A percentile compares a stretch with the other conserved stretches of the same genome.
Conservation (phyloP, 257 asterid species). For the Capsicum rhomboideum region DNA sequence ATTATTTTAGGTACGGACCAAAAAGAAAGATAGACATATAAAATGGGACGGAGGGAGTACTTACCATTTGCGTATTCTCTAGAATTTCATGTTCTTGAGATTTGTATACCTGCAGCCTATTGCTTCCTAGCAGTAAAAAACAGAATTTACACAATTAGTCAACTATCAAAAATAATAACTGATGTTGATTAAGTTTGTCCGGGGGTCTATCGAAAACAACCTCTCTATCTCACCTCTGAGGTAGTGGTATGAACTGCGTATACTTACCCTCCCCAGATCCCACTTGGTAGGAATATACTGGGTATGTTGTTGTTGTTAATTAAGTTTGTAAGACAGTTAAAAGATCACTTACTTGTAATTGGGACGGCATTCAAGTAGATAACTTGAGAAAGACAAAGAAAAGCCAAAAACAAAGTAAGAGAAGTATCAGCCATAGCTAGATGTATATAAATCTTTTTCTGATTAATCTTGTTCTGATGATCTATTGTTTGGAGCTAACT, state of each 20-base stretch:
- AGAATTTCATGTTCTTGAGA: constrained; percentile 11
- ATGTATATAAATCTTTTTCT: background rate
- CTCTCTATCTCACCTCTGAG: too few relatives aligned
- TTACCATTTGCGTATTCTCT: constrained; percentile 23
- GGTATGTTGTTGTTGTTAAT: too few relatives aligned
- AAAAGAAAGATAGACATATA: too few relatives aligned
- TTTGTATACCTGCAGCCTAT: constrained; percentile 17
- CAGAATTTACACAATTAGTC: background rate
- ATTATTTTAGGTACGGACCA: too few relatives aligned
- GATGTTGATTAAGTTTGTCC: too few relatives aligned
- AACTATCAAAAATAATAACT: background rate
- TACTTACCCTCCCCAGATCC: too few relatives aligned
- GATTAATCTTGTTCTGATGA: background rate
- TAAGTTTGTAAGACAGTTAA: background rate
- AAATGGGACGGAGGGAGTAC: too few relatives aligned
- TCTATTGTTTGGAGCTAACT: background rate
- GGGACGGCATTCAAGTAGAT: constrained; percentile 39
- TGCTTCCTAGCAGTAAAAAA: constrained; percentile 23
- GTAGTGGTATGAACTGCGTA: too few relatives aligned
- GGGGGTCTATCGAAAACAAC: too few relatives aligned
- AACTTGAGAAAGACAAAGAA: constrained; percentile 31
- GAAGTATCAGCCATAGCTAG: constrained; percentile 32
- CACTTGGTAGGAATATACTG: too few relatives aligned
- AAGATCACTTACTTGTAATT: constrained; percentile 32
- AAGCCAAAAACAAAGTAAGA: constrained; percentile 22